Base-by-base conservation (phyloP, 1,139 yeast genomes). In the Lodderomyces jiufengensis region DNA sequence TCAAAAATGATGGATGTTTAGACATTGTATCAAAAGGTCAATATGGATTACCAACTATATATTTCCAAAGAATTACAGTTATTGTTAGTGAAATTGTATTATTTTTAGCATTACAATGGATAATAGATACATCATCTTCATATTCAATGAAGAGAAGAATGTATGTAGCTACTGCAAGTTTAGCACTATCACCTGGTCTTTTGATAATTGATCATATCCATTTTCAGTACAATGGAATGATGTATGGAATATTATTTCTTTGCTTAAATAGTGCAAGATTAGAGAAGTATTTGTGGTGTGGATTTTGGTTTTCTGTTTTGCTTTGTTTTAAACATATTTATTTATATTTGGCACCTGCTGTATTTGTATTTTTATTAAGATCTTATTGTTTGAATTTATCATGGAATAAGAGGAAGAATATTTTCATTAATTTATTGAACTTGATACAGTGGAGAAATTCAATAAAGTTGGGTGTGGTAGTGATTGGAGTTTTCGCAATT, bases 271-370 rank as follows among this genome's bases (percentile, higher is more conserved):
- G 80, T 24, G 95, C 94, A 0, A 72, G 80, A 42, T 61, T 78
- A 38, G 59, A 74, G 33, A 70, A 67, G 37, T 72, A 79, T 52
- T 63, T 86, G 33, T 51, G 67, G 53, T 76, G 92, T 51, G 97
- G 90, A 0, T 67, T 75, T 36, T 70, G 83, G 61, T 94, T 90
- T 61, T 67, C 95, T 0, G 67, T 77, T 3, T 70, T 94, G 28
- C 68, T 94, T 29, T 92, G 97, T 55, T 92, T 92, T 68, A 94
- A 92, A 57, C 98, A 92, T 58, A 90, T 92, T 38, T 94, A 85
- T 61, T 66, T 92, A 38, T 92, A 90, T 56, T 68, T 94, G 48
- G 97, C 98, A 0, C 98, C 98, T 2, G 95, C 97, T 0, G 94
- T 84, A 50, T 87, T 90, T 57, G 78, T 84, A 4, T 90, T 76